Evolutionary conservation across 2,329 filamentous ascomycete genomes (phyloP), one percentile per base, ranked within the genome.

Genomic region (Amylocarpus encephaloides): DNA sequence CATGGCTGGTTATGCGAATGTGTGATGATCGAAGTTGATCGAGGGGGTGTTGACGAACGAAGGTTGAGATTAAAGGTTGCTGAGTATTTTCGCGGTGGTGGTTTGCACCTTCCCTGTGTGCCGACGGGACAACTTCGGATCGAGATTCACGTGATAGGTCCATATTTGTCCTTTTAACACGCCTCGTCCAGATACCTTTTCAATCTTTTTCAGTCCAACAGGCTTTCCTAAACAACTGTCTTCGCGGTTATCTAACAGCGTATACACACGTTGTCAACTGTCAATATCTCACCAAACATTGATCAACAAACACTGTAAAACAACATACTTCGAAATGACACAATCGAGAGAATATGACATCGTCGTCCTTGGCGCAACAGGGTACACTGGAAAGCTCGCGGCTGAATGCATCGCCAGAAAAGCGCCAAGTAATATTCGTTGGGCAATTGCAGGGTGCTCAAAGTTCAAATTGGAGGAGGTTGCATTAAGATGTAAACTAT

Each of bases 361-460:
- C 43, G 70, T 87, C 39, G 71, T 88, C 32, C 73, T 85, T 16
- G 84, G 84, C 22, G 82, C 84, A 9, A 85, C 77, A 65, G 91
- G 91, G 26, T 95, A 94, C 69, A 96, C 91, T 0, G 91, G 91
- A 35, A 83, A 80, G 57, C 75, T 86, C 59, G 82, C 82, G 2
- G 83, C 84, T 26, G 83, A 94, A 66, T 82, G 93, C 67, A 85
- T 95, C 62, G 76, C 82, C 46, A 76, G 75, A 12, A 71, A 79
- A 57, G 73, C 89, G 1, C 86, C 90, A 0, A 88, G 85, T 15
- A 79, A 88, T 65, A 68, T 95, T 54, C 89, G 82, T 72, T 96
- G 91, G 91, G 91, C 88, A 12, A 74, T 96, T 49, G 88, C 89
- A 41, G 91, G 91, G 29, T 85, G 91, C 22, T 91, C 87, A n/a